Conservation (phyloP, 768 basidiomycete species). For the Calocybe cyanea region DNA sequence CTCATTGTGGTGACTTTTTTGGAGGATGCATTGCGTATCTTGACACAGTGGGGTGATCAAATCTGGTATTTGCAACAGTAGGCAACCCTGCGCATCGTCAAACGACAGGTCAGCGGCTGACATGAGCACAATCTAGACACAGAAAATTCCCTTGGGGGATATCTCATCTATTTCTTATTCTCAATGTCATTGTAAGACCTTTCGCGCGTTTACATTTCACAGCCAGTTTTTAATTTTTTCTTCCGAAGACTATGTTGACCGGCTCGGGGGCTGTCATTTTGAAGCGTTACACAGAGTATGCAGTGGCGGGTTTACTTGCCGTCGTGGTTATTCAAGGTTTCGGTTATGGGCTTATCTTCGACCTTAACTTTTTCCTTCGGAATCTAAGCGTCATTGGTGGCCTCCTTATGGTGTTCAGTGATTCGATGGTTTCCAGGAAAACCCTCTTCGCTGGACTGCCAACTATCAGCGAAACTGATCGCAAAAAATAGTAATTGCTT, state of each 20-base stretch:
- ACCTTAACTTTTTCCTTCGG: conserved; percentile 99
- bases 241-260: conserved; percentile 77
- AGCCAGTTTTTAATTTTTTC: conserved; percentile 2
- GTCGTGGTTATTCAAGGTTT: conserved; percentile 96
- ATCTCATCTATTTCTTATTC: conserved; percentile 86
- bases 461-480: conserved; percentile 86
- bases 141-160: conserved; percentile 94
- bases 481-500: conserved; percentile 88
- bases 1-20: conserved; percentile 97
- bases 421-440: conserved; percentile 86
- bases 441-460: conserved; percentile 90
- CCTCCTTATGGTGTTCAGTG: conserved; percentile 98
- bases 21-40: conserved; percentile 92
- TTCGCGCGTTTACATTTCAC: not conserved
- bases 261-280: conserved; percentile 84
- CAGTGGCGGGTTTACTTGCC: conserved; percentile 82
- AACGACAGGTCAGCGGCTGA: conserved; percentile 8
- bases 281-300: conserved; percentile 84
- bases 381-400: conserved; percentile 98
- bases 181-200: conserved; percentile 84
- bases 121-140: conserved; percentile 56
- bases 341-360: conserved; percentile 98
- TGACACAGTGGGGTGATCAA: conserved; percentile 96
- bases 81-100: conserved; percentile 25
- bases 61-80: conserved; percentile 97